Evolutionary conservation across 495 filamentous ascomycete genomes (phyloP).

Genomic region (Penicillium paxilli): DNA sequence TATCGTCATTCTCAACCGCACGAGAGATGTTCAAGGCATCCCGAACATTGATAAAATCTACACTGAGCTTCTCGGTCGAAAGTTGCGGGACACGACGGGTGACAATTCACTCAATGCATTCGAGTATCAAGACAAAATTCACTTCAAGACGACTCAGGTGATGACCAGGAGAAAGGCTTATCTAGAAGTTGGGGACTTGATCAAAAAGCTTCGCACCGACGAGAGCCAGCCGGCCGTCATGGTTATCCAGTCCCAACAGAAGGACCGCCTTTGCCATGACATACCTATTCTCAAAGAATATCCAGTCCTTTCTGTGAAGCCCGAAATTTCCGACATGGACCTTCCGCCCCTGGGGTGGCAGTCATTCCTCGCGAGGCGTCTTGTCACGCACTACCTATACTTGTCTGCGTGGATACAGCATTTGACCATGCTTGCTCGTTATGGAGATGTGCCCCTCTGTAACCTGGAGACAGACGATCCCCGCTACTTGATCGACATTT

Average conservation of each 20-base stretch:
- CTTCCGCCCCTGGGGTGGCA: constrained; percentile 95
- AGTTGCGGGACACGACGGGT: constrained; percentile 63
- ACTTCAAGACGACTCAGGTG: constrained; percentile 83
- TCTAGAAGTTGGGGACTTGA: constrained; percentile 76
- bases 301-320: constrained; percentile 75
- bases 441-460: constrained; percentile 92
- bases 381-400: constrained; percentile 87
- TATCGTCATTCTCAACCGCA: constrained; percentile 79
- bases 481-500: constrained; percentile 89
- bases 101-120: constrained; percentile 76
- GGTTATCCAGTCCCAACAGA: constrained; percentile 88
- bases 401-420: constrained; percentile 91
- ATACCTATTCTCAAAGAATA: constrained; percentile 83
- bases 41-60: constrained; percentile 94
- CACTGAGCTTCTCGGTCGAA: constrained; percentile 65
- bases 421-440: constrained; percentile 79
- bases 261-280: constrained; percentile 75
- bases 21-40: constrained; percentile 73
- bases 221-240: constrained; percentile 77
- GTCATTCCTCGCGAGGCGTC: constrained; percentile 77
- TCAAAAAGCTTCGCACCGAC: constrained; percentile 86
- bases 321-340: constrained; percentile 80
- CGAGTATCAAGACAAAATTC: constrained; percentile 81
- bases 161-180: constrained; percentile 86
- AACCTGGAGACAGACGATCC: constrained; percentile 95